Evolutionary conservation across 768 basidiomycete species (phyloP).

Genomic region (Suillus ampliporus): DNA sequence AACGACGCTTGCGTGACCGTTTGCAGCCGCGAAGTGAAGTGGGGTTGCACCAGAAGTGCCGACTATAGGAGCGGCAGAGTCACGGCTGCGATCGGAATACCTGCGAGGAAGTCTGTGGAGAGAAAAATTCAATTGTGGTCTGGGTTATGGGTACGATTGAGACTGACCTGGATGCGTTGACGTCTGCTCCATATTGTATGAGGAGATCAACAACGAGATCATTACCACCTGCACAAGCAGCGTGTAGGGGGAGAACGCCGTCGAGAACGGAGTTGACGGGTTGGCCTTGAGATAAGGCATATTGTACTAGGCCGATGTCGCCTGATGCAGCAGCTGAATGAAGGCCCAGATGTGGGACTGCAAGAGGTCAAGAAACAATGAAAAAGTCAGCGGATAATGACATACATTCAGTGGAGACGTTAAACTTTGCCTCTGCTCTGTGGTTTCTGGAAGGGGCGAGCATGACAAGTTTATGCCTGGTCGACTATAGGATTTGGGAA

Average conservation of each 20-base stretch:
- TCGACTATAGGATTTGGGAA: neutral
- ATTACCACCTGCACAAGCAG: conserved; percentile 90
- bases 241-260: conserved; percentile 96
- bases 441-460: conserved; percentile 42
- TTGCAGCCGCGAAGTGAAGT: conserved; percentile 95
- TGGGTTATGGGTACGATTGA: neutral
- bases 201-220: conserved; percentile 87
- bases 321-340: conserved; percentile 83
- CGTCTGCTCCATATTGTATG: conserved; percentile 95
- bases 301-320: conserved; percentile 91
- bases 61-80: conserved; percentile 70
- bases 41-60: conserved; percentile 91
- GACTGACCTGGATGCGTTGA: conserved; percentile 88
- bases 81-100: conserved; percentile 73
- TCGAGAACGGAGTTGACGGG: conserved; percentile 96
- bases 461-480: conserved; percentile 29
- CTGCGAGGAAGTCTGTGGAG: conserved; percentile 67
- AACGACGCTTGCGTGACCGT: conserved; percentile 84
- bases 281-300: conserved; percentile 92
- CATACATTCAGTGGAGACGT: conserved; percentile 60
- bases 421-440: conserved; percentile 54
- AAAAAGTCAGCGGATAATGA: neutral
- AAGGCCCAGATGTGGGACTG: conserved; percentile 78
- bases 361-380: conserved; percentile 3
- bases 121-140: conserved; percentile 16